These are phyloP conservation scores for Byssothecium circinans DNA, from an alignment of 2,329 filamentous ascomycete species.

Conservation along the genomic window DNA sequence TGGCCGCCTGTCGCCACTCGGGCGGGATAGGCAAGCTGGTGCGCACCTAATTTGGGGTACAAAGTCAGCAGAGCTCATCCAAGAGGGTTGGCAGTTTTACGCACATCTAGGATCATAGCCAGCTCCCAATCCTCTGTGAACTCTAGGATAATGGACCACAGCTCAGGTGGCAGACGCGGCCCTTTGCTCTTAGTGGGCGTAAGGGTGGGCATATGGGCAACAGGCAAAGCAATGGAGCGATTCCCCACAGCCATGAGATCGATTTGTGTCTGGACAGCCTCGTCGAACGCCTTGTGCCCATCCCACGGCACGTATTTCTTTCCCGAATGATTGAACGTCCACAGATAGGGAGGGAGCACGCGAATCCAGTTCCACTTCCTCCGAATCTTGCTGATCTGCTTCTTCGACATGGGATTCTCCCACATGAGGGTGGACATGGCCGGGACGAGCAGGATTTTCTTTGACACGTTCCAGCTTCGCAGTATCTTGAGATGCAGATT, in stretches of 20 bases:
- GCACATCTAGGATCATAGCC: conserved; percentile 77
- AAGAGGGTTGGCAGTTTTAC: conserved; percentile 51
- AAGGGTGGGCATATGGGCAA: conserved; percentile 37
- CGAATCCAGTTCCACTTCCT: conserved; percentile 86
- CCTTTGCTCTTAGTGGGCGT: conserved; percentile 42
- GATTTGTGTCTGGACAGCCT: conserved; percentile 75
- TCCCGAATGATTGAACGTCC: conserved; percentile 67
- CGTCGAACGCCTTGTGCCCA: conserved; percentile 69
- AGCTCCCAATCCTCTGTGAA: conserved; percentile 88
- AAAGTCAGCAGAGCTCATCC: too few species aligned
- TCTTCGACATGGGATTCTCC: conserved; percentile 86
- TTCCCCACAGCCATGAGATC: conserved; percentile 75
- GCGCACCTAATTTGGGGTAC: conserved; percentile 58
- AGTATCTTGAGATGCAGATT: conserved; percentile 79
- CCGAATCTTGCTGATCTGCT: conserved; percentile 80
- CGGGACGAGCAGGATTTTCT: conserved; percentile 81
- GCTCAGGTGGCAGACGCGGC: conserved; percentile 70
- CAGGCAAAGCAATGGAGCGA: conserved; percentile 54
- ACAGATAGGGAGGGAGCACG: conserved; percentile 78
- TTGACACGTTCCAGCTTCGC: conserved; percentile 83
- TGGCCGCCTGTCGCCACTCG: conserved; percentile 69
- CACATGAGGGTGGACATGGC: conserved; percentile 89
- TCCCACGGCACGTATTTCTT: conserved; percentile 57
- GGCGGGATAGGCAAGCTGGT: conserved; percentile 73
- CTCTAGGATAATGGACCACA: conserved; percentile 88